A percentile compares a stretch with the other conserved stretches of the same genome.
phyloP scores from a whole-genome alignment of 2,329 filamentous ascomycete genomes.

The Lanzia echinophila region DNA sequence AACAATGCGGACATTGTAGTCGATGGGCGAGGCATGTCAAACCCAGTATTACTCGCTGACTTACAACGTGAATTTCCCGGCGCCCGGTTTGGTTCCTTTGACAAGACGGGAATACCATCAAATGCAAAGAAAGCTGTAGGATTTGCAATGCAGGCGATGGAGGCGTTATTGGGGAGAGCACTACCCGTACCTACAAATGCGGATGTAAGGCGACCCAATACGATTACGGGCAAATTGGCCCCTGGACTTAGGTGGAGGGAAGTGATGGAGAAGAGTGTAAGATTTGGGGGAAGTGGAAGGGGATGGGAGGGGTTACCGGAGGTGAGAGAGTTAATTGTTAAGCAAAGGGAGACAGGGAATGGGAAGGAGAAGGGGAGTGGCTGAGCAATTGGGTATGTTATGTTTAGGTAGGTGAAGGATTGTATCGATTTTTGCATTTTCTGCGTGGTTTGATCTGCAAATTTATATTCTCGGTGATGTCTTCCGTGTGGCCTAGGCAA shows the following conservation, averaged over 20 bases:
- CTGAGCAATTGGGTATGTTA: neutral
- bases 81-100: constrained; percentile 25
- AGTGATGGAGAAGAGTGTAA: constrained; percentile 29
- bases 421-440: neutral
- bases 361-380: neutral
- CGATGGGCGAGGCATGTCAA: constrained; percentile 27
- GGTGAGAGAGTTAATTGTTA: constrained; percentile 29
- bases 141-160: constrained; percentile 32
- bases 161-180: constrained; percentile 29
- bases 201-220: constrained; percentile 29
- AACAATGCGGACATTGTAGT: constrained; percentile 28
- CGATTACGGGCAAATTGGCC: constrained; percentile 29
- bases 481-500: neutral
- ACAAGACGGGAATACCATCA: constrained; percentile 29
- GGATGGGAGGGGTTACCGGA: constrained; percentile 31
- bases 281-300: constrained; percentile 27
- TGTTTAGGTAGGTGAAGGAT: neutral
- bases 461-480: neutral
- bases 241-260: constrained; percentile 30
- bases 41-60: constrained; percentile 26
- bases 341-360: constrained; percentile 14
- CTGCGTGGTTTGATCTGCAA: too few species aligned
- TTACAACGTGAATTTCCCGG: constrained; percentile 27
- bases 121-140: constrained; percentile 32
- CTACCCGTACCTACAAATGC: constrained; percentile 29